A percentile compares a stretch with the other conserved stretches of the same genome.
phyloP scores from a whole-genome alignment of 2,329 filamentous ascomycete genomes.

The Aspergillus spinulosporus region DNA sequence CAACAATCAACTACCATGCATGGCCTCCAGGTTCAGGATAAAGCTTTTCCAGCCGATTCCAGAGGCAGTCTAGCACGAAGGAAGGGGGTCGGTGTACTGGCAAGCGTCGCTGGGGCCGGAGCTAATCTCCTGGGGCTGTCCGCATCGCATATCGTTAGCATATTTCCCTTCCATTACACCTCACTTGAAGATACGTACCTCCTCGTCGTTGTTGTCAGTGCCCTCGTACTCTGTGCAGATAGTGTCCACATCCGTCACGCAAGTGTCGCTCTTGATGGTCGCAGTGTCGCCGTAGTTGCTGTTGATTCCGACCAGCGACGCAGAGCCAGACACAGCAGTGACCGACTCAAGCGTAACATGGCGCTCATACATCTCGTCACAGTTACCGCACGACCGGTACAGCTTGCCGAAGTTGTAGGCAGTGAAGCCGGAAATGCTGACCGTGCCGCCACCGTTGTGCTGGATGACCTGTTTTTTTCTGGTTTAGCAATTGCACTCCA shows the following conservation, averaged over 20 bases:
- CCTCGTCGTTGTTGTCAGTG: slow-evolving; percentile 31
- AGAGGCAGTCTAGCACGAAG: slow-evolving; percentile 42
- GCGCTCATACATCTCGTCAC: slow-evolving; percentile 27
- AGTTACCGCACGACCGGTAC: slow-evolving; percentile 52
- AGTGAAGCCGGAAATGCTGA: slow-evolving; percentile 41
- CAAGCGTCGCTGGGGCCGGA: slow-evolving; percentile 1
- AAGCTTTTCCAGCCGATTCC: too few relatives aligned
- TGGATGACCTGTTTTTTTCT: slow-evolving; percentile 23
- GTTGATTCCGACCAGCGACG: slow-evolving; percentile 38
- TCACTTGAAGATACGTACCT: not conserved
- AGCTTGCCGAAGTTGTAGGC: slow-evolving; percentile 46
- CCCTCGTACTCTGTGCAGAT: slow-evolving; percentile 31
- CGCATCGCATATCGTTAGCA: too few relatives aligned
- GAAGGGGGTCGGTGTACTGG: slow-evolving; percentile 37
- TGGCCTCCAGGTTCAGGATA: too few relatives aligned
- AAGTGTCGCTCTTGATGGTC: slow-evolving; percentile 28
- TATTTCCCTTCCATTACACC: too few relatives aligned
- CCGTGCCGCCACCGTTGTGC: slow-evolving; percentile 37
- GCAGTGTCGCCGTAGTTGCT: slow-evolving; percentile 14
- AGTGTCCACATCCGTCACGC: slow-evolving; percentile 22
- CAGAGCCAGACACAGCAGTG: slow-evolving; percentile 31
- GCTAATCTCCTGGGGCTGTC: slow-evolving; percentile 7
- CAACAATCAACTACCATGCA: too few relatives aligned
- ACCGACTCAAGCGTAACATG: slow-evolving; percentile 33
- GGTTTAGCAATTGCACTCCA: not conserved